Base-by-base conservation (phyloP, 345 rosid species). In the Turritis glabra region DNA sequence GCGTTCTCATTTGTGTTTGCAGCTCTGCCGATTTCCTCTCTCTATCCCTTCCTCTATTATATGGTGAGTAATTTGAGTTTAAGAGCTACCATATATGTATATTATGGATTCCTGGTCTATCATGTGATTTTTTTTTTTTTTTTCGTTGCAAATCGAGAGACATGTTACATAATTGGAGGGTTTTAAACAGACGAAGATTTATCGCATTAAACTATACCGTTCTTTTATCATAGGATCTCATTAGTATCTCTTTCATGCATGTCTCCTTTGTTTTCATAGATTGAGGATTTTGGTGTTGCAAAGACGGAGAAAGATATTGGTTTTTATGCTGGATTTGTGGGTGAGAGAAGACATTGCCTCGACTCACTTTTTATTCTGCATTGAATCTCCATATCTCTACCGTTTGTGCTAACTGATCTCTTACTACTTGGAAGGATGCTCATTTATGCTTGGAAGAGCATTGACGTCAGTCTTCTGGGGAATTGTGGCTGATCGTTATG, bases 371-470 rank as follows among this genome's bases (percentile, higher is more conserved):
- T 59, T 19, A 26, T 41, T 23, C 22, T 67, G 26, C 48, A 37
- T 37, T 23, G 30, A 9, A 11, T 32, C 32, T 68, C 10, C 13
- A 47, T 76, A 8, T 68, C 23, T 63, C 40, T 43, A 30, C 8
- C 15, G 27, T 68, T 35, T 67, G 23, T 64, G 54, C 79, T 79
- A 48, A 80, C 43, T 63, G 59, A 21, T 32, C 30, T 50, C 51
- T 76, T 17, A 8, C 40, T 74, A 17, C 41, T 67, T 77, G 54
- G 62, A 83, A 93, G 98, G 88, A 7, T 84, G 91, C 74, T 68
- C 98, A 6, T 91, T 83, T 75, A 94, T 94, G 98, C 77, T 90
- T 69, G 98, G 95, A 23, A 86, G 98, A 88, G 97, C 97, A 70
- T 71, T 90, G 74, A 94, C 98, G 14, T 94, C 98, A 8, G 89